Evolutionary conservation across 768 basidiomycete genomes (phyloP).

Genomic region (Lepiota brunneoincarnata): DNA sequence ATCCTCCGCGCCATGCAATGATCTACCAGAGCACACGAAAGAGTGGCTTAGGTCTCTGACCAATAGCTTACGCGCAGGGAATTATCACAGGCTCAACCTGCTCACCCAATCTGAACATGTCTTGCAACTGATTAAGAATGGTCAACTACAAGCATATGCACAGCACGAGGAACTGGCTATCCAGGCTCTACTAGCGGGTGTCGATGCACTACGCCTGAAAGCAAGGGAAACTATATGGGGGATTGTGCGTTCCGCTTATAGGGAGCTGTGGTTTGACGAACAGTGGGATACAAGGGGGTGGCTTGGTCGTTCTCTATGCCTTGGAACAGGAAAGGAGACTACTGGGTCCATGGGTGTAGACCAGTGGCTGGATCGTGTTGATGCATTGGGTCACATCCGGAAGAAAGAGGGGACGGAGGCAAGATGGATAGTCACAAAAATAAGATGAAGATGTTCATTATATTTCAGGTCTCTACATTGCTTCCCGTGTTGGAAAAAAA

Average conservation of each 20-base stretch:
- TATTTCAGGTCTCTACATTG: slow-evolving; percentile 3
- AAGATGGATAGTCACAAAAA: slow-evolving; percentile 61
- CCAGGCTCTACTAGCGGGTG: slow-evolving; percentile 41
- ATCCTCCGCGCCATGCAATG: slow-evolving; percentile 34
- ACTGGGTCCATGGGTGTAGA: slow-evolving; percentile 26
- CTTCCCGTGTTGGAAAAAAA: not conserved
- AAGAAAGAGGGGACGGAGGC: slow-evolving; percentile 56
- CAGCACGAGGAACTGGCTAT: slow-evolving; percentile 20
- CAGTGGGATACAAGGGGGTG: slow-evolving; percentile 40
- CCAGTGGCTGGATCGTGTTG: slow-evolving; percentile 47
- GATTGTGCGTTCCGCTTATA: slow-evolving; percentile 59
- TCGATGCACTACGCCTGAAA: slow-evolving; percentile 48
- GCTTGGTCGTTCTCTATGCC: slow-evolving; percentile 47
- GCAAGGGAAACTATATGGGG: slow-evolving; percentile 56
- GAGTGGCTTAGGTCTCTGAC: slow-evolving; percentile 56
- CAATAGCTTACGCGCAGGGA: slow-evolving; percentile 46
- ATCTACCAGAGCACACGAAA: slow-evolving; percentile 36
- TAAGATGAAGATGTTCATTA: slow-evolving; percentile 25
- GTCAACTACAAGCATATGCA: not conserved
- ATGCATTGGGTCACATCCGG: slow-evolving; percentile 43
- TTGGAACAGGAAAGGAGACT: slow-evolving; percentile 34
- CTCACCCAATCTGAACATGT: slow-evolving; percentile 34
- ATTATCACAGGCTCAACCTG: slow-evolving; percentile 51
- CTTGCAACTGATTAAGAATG: slow-evolving; percentile 17
- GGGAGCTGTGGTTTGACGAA: slow-evolving; percentile 50